Evolutionary conservation across 805 yeast genomes (phyloP).

Genomic region (Debaryomyces maramus): DNA sequence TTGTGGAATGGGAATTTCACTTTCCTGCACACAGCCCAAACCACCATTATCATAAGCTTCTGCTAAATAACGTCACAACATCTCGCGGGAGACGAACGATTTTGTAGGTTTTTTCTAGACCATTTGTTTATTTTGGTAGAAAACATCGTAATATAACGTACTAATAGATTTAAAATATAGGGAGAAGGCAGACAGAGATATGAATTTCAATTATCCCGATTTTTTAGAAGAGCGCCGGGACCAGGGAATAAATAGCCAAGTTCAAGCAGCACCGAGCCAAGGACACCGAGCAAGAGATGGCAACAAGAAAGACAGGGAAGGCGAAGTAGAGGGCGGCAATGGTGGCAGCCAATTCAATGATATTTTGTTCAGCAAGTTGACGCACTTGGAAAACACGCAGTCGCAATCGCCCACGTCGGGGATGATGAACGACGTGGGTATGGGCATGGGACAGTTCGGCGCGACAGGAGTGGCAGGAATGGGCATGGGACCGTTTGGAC

Average conservation of each 20-base stretch:
- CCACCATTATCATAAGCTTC: not conserved
- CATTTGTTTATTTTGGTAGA: not conserved
- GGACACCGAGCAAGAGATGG: slow-evolving; percentile 1
- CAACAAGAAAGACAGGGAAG: slow-evolving; percentile 8
- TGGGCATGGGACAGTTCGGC: not conserved
- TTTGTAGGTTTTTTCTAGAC: not conserved
- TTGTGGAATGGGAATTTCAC: not conserved
- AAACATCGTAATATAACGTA: slow-evolving; percentile 1
- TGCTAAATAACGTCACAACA: not conserved
- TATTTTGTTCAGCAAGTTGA: slow-evolving; percentile 24
- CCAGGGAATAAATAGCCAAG: not conserved
- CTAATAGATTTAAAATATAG: slow-evolving; percentile 2
- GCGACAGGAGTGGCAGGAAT: not conserved
- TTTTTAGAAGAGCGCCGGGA: slow-evolving; percentile 20
- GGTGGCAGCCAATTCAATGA: slow-evolving; percentile 17
- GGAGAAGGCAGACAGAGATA: slow-evolving; percentile 6
- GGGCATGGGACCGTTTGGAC: not conserved
- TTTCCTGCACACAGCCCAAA: not conserved
- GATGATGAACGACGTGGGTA: not conserved
- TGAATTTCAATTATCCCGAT: slow-evolving; percentile 38
- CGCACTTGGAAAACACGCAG: slow-evolving; percentile 16
- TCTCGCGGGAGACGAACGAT: slow-evolving; percentile 1
- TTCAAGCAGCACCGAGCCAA: slow-evolving; percentile 4
- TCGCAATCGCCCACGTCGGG: not conserved
- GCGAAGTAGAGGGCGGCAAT: slow-evolving; percentile 7